Conservation (phyloP, 371 early-diverging fungal genomes). For the Polyrhizophydium stewartii region DNA sequence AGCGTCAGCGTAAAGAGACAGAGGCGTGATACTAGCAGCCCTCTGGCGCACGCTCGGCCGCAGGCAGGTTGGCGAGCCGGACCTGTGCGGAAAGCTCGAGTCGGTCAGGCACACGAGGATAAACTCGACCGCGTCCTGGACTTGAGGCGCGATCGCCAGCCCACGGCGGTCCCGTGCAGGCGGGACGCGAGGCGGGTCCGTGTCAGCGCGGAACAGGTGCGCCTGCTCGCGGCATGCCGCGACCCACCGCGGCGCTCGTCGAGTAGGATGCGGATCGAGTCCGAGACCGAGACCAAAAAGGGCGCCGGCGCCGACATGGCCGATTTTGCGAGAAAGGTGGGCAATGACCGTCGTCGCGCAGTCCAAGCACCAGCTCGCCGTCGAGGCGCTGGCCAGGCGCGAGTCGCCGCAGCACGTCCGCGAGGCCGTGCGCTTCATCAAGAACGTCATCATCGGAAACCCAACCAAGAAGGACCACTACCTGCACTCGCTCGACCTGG, state of each 20-base stretch:
- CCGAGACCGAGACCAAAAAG: background rate
- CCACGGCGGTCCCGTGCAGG: background rate
- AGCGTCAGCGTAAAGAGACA: background rate
- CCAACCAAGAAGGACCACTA: constrained; percentile 77
- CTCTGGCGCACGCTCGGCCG: too few relatives aligned
- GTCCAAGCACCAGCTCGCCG: background rate
- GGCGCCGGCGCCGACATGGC: too few relatives aligned
- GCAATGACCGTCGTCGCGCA: constrained; percentile 1
- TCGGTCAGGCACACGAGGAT: background rate
- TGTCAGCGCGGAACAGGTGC: background rate
- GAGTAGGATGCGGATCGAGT: background rate
- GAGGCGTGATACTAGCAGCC: background rate
- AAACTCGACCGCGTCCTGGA: background rate
- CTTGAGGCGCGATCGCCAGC: background rate
- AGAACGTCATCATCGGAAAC: constrained; percentile 84
- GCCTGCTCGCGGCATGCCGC: background rate
- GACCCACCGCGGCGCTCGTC: background rate
- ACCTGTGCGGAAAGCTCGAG: background rate
- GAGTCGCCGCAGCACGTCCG: background rate
- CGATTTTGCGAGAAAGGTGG: too few relatives aligned
- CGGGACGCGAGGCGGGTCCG: background rate
- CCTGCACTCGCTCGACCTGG: constrained; percentile 55
- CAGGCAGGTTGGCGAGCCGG: background rate
- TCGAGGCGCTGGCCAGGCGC: background rate
- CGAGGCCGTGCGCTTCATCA: constrained; percentile 68